A percentile compares a stretch with the other conserved stretches of the same genome.
phyloP scores from a whole-genome alignment of 495 filamentous ascomycete genomes.

The Aspergillus avenaceus region DNA sequence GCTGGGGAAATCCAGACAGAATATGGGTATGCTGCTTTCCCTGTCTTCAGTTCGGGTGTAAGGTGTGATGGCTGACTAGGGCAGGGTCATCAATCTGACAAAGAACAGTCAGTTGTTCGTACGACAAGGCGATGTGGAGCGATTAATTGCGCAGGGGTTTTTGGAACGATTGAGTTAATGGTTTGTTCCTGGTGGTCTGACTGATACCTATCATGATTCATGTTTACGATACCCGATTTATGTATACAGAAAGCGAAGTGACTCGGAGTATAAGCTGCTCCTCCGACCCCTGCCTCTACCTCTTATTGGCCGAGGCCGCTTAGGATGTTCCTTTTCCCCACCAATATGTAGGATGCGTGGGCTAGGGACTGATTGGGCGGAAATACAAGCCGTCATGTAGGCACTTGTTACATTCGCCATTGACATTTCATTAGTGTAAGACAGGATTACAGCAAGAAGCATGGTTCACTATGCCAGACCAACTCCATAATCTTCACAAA shows the following conservation, averaged over 20 bases:
- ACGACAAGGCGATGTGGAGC: conserved; percentile 91
- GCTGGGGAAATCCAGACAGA: conserved; percentile 99
- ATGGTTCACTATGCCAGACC: no score
- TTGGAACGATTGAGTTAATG: conserved; percentile 82
- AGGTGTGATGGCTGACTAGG: conserved; percentile 6
- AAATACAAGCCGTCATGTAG: no score
- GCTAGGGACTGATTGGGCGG: no score
- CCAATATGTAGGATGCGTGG: no score
- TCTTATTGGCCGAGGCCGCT: no score
- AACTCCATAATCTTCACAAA: no score
- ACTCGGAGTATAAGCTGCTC: no score
- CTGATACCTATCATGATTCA: conserved; percentile 7
- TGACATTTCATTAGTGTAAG: no score
- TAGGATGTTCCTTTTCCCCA: no score
- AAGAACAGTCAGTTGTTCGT: conserved; percentile 99
- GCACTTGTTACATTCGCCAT: no score
- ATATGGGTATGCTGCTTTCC: conserved; percentile 70
- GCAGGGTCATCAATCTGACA: conserved; percentile 87
- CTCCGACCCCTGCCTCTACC: no score
- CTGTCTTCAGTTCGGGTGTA: not conserved
- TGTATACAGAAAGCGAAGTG: conserved; percentile 2
- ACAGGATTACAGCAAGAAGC: no score
- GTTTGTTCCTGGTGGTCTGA: conserved; percentile 1
- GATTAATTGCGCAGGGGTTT: conserved; percentile 95
- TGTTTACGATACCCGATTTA: conserved; percentile 18